Evolutionary conservation across 306 rosid genomes (phyloP).

Genomic region (Medicago arabica): DNA sequence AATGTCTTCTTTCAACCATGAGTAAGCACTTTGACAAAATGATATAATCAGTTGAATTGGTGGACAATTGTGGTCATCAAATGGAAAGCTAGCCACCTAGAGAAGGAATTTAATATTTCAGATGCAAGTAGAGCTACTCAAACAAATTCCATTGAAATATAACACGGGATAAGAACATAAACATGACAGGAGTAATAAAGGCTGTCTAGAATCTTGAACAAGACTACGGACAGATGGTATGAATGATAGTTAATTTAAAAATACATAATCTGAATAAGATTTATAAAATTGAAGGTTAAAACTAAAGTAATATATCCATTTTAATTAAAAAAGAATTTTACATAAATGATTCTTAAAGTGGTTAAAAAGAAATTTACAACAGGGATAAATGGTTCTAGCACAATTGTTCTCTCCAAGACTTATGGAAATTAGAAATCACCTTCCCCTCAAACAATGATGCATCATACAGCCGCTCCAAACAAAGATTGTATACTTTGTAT

Average conservation of each 20-base stretch:
- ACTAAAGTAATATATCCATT: constrained; percentile 4
- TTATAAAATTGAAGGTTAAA: constrained; percentile 32
- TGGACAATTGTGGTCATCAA: constrained; percentile 97
- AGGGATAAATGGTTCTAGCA: constrained; percentile 12
- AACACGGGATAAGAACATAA: constrained; percentile 3
- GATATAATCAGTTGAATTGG: constrained; percentile 80
- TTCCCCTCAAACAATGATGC: constrained; percentile 97
- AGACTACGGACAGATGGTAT: constrained; percentile 2
- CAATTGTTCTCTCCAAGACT: constrained; percentile 27
- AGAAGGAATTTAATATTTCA: constrained; percentile 48
- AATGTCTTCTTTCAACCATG: constrained; percentile 96
- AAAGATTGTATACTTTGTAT: constrained; percentile 96
- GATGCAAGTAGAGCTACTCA: constrained; percentile 20
- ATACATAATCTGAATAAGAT: neutral
- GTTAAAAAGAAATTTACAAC: constrained; percentile 14
- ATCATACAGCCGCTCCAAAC: constrained; percentile 97
- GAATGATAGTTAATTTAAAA: constrained; percentile 36
- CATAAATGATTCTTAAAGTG: constrained; percentile 9
- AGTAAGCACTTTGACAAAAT: constrained; percentile 95
- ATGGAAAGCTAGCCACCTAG: constrained; percentile 95
- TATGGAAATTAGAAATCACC: constrained; percentile 58
- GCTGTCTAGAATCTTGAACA: constrained; percentile 31
- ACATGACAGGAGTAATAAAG: constrained; percentile 9
- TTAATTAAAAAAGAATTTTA: neutral
- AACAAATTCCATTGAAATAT: constrained; percentile 34